Conservation (phyloP, 768 basidiomycete species). For the Tephrocybe sp. region DNA sequence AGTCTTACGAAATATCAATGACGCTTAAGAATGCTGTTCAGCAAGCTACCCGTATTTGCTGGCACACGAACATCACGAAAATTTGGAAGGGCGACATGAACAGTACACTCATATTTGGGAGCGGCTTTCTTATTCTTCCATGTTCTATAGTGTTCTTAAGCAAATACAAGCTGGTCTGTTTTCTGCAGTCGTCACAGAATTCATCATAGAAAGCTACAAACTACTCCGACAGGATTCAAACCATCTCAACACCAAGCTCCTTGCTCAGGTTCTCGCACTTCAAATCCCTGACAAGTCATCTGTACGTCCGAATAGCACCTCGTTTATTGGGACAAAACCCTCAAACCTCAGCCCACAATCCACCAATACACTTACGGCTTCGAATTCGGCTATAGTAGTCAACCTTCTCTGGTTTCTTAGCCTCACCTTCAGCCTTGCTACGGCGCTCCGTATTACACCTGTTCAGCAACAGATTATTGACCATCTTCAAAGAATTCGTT, state of each 20-base stretch:
- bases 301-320: too few species aligned
- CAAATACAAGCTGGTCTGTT: conserved; percentile 1
- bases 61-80: not conserved
- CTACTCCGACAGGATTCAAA: conserved; percentile 2
- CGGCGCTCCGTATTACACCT: conserved; percentile 23
- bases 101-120: conserved; percentile 3
- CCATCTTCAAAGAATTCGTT: not conserved
- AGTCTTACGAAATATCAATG: too few species aligned
- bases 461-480: not conserved
- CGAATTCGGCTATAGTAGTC: not conserved
- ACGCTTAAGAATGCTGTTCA: too few species aligned
- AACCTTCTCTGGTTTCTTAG: too few species aligned
- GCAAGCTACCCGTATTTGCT: too few species aligned
- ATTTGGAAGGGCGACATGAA: conserved; percentile 3
- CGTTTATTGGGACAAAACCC: too few species aligned
- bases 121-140: not conserved
- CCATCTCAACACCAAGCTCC: not conserved
- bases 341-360: too few species aligned
- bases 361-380: too few species aligned
- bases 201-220: conserved; percentile 8
- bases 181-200: conserved; percentile 1
- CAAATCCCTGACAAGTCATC: not conserved
- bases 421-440: not conserved
- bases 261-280: not conserved
- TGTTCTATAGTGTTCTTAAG: not conserved